phyloP scores from a whole-genome alignment of 2,329 filamentous ascomycete species.

The Tricladium varicosporioides region DNA sequence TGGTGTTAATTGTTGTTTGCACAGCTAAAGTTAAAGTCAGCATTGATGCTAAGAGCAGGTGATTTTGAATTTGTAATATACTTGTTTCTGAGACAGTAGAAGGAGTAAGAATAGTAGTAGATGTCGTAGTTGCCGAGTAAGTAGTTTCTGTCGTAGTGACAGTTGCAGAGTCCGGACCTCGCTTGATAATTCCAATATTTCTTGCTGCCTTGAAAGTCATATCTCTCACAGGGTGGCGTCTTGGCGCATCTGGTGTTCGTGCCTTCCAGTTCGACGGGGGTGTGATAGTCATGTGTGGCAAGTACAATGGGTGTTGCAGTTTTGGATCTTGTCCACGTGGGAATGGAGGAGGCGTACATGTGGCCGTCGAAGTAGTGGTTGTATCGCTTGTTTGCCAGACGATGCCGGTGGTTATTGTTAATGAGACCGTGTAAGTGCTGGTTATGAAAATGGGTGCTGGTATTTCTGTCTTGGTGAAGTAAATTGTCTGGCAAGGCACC shows the following conservation, averaged over 20 bases:
- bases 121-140: not conserved
- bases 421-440: not conserved
- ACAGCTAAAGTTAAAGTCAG: not conserved
- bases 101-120: not conserved
- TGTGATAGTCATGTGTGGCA: not conserved
- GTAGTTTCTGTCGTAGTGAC: not conserved
- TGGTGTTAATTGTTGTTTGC: not conserved
- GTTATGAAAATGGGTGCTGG: not conserved
- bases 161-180: not conserved
- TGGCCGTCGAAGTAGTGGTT: not conserved
- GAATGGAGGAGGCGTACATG: not conserved
- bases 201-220: not conserved
- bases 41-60: not conserved
- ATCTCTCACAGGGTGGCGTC: not conserved
- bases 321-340: not conserved
- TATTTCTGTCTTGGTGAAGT: not conserved
- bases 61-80: not conserved
- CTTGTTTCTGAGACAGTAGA: not conserved
- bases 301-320: not conserved
- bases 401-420: not conserved
- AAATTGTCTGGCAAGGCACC: not conserved
- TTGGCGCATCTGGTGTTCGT: not conserved
- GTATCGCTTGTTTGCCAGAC: not conserved
- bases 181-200: not conserved
- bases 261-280: not conserved